Conservation (phyloP, 2,329 filamentous ascomycete genomes). For the Aspergillus fructus region DNA sequence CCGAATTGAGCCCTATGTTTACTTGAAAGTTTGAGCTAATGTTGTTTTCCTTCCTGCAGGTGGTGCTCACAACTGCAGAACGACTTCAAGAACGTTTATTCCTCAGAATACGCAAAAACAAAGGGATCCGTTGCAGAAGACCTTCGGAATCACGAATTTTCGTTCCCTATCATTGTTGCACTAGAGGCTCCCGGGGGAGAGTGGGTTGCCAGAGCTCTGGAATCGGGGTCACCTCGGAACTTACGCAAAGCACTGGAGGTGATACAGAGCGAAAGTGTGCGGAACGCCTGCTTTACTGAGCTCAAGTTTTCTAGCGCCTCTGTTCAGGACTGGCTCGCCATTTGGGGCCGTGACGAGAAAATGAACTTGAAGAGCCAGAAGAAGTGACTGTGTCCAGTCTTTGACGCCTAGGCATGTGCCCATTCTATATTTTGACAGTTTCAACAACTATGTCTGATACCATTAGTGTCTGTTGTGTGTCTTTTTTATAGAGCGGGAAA, state of each 20-base stretch:
- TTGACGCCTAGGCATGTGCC: background rate
- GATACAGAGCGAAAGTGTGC: conserved; percentile 18
- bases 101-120: conserved; percentile 21
- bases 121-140: conserved; percentile 23
- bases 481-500: background rate
- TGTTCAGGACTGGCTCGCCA: conserved; percentile 23
- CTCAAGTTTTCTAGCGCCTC: conserved; percentile 13
- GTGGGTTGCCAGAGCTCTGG: conserved; percentile 16
- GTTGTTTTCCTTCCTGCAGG: conserved; percentile 2
- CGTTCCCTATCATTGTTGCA: conserved; percentile 22
- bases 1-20: background rate
- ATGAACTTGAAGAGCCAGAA: conserved; percentile 19
- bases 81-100: conserved; percentile 26
- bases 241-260: conserved; percentile 17
- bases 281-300: conserved; percentile 16
- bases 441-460: background rate
- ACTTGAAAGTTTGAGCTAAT: background rate
- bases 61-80: conserved; percentile 26
- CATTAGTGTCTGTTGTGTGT: background rate
- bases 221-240: conserved; percentile 16
- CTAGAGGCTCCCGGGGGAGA: conserved; percentile 17
- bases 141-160: conserved; percentile 20
- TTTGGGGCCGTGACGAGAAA: conserved; percentile 26
- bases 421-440: background rate
- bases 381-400: background rate